A percentile compares a stretch with the other conserved stretches of the same genome.
Conservation (phyloP, 1,284 basidiomycete genomes). For the Bondarzewia mesenterica region DNA sequence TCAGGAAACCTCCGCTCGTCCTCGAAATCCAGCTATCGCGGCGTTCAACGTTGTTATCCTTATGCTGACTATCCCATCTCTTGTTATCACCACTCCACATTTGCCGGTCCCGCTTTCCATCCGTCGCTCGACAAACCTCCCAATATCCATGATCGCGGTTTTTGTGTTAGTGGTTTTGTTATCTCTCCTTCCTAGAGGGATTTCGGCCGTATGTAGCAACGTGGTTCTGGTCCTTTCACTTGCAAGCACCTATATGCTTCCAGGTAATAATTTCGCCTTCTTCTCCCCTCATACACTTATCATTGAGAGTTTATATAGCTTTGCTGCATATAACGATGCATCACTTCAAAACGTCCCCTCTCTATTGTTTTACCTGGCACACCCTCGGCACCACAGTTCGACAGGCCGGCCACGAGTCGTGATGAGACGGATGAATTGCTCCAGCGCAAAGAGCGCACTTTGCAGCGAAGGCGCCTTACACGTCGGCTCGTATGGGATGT, state of each 20-base stretch:
- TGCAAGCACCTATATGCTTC: conserved; percentile 49
- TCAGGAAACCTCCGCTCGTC: conserved; percentile 15
- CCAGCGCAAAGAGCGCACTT: conserved; percentile 63
- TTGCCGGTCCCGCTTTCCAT: conserved; percentile 36
- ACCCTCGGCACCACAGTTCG: conserved; percentile 29
- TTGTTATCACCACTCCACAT: conserved; percentile 47
- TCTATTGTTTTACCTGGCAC: conserved; percentile 54
- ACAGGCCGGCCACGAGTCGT: conserved; percentile 16
- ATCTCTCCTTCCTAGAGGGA: conserved; percentile 30
- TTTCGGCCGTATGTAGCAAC: conserved; percentile 35
- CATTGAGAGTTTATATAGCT: conserved; percentile 24
- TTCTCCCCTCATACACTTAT: not conserved
- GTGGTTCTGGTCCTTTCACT: conserved; percentile 40
- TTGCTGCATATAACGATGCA: conserved; percentile 59
- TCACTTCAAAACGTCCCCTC: conserved; percentile 59
- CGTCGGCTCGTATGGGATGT: conserved; percentile 66
- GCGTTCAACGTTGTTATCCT: conserved; percentile 46
- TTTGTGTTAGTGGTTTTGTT: conserved; percentile 34
- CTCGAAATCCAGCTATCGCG: conserved; percentile 26
- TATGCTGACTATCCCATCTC: conserved; percentile 48
- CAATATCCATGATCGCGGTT: conserved; percentile 38
- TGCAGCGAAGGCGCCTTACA: conserved; percentile 57
- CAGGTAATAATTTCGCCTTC: conserved; percentile 31
- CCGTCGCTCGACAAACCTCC: conserved; percentile 34
- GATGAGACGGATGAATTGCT: conserved; percentile 50